Evolutionary conservation across 345 rosid species (phyloP).

Genomic region (Tarenaya hassleriana): DNA sequence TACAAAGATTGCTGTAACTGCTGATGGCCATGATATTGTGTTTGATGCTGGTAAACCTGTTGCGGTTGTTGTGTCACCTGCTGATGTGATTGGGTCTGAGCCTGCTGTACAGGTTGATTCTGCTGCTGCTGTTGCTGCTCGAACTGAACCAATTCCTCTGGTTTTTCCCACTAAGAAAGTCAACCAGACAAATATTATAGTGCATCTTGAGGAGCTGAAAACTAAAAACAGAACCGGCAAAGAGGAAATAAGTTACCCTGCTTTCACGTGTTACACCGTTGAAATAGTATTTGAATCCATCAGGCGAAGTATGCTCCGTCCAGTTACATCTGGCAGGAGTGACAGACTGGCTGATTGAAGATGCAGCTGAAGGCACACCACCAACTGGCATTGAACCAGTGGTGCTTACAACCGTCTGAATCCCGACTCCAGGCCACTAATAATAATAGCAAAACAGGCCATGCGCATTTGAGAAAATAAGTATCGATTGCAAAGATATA

Average conservation of each 20-base stretch:
- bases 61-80: conserved; percentile 53
- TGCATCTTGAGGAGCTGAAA: conserved; percentile 5
- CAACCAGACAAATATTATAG: conserved; percentile 16
- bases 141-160: conserved; percentile 65
- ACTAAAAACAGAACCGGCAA: conserved; percentile 1
- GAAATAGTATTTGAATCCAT: conserved; percentile 92
- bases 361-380: conserved; percentile 39
- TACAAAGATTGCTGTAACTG: conserved; percentile 50
- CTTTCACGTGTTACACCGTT: conserved; percentile 79
- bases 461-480: conserved; percentile 19
- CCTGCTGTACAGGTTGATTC: conserved; percentile 46
- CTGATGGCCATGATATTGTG: no score
- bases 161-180: conserved; percentile 82
- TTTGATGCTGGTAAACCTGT: conserved; percentile 47
- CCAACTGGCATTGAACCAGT: conserved; percentile 37
- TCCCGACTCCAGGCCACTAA: conserved; percentile 60
- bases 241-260: conserved; percentile 41
- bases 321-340: conserved; percentile 63
- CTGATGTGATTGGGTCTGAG: conserved; percentile 44
- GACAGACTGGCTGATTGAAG: conserved; percentile 31
- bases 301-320: conserved; percentile 98
- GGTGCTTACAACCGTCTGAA: conserved; percentile 36
- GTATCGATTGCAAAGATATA: not conserved
- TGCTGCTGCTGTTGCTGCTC: conserved; percentile 49
- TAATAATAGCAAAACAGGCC: conserved; percentile 23